phyloP scores from a whole-genome alignment of 2,329 filamentous ascomycete species.

The Aspergillus sp. region DNA sequence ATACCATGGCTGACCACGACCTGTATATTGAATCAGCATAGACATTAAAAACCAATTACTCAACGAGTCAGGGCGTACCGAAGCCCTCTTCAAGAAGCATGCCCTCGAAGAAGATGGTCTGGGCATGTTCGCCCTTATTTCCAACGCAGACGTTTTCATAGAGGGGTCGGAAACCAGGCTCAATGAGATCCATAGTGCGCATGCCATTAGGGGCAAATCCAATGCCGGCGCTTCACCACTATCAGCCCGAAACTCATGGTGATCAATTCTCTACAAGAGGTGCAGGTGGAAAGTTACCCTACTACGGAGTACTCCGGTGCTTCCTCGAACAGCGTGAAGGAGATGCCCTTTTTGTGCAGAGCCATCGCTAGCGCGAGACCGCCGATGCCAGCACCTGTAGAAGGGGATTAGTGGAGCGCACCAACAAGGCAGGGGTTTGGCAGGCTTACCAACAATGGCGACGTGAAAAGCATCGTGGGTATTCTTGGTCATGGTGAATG shows the following conservation, averaged over 20 bases:
- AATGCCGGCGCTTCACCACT: constrained; percentile 5
- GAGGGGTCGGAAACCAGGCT: constrained; percentile 5
- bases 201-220: constrained; percentile 8
- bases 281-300: constrained; percentile 4
- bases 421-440: not conserved
- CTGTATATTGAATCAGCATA: not conserved
- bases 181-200: constrained; percentile 4
- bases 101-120: constrained; percentile 7
- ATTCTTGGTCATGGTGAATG: not conserved
- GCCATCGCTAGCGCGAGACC: constrained; percentile 7
- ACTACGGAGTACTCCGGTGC: constrained; percentile 9
- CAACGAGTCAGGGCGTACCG: not conserved
- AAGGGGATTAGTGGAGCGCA: not conserved
- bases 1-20: constrained; percentile 6
- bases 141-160: constrained; percentile 8
- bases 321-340: constrained; percentile 10
- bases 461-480: not conserved
- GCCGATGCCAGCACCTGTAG: constrained; percentile 1
- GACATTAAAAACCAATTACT: not conserved
- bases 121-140: constrained; percentile 3
- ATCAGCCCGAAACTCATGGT: not conserved
- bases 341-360: constrained; percentile 7
- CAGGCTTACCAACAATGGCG: not conserved
- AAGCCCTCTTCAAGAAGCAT: constrained; percentile 6
- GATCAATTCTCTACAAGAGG: not conserved